Evolutionary conservation across 371 early-diverging fungal species (phyloP).

Genomic region (Apophysomyces sp.): DNA sequence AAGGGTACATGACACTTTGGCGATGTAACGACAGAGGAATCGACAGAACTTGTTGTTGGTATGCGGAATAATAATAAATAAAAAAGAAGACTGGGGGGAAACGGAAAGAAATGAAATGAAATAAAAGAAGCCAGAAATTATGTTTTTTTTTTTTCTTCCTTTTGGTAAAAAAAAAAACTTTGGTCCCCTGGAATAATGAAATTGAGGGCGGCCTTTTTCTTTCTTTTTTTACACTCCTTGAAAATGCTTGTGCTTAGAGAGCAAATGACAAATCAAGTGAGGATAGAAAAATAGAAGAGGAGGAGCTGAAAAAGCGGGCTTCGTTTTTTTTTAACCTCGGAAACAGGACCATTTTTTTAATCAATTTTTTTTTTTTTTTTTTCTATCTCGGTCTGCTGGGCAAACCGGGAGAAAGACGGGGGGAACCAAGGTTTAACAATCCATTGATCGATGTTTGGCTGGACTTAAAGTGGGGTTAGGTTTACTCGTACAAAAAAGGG

Average conservation of each 20-base stretch:
- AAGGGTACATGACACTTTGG: constrained; percentile 4
- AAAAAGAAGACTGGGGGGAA: not conserved
- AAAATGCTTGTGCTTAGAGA: not conserved
- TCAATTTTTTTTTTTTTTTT: not conserved
- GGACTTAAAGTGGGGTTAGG: not conserved
- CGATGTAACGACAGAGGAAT: not conserved
- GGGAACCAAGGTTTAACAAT: too few relatives aligned
- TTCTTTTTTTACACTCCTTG: not conserved
- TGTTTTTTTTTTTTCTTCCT: not conserved
- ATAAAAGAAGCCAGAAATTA: not conserved
- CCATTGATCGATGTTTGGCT: constrained; percentile 1
- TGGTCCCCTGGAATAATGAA: constrained; percentile 1
- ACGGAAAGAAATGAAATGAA: not conserved
- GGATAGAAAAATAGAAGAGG: not conserved
- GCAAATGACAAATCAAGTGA: constrained; percentile 2
- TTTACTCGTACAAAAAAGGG: too few relatives aligned
- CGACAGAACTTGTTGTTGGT: not conserved
- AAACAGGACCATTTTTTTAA: not conserved
- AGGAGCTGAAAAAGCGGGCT: not conserved
- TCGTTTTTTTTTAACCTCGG: not conserved
- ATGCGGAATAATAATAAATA: not conserved
- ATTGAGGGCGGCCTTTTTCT: not conserved
- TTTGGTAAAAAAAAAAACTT: not conserved
- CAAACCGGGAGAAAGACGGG: too few relatives aligned
- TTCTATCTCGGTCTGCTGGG: not conserved